Base-by-base conservation (phyloP, 2,329 filamentous ascomycete genomes). In the Sclerotinia nivalis region DNA sequence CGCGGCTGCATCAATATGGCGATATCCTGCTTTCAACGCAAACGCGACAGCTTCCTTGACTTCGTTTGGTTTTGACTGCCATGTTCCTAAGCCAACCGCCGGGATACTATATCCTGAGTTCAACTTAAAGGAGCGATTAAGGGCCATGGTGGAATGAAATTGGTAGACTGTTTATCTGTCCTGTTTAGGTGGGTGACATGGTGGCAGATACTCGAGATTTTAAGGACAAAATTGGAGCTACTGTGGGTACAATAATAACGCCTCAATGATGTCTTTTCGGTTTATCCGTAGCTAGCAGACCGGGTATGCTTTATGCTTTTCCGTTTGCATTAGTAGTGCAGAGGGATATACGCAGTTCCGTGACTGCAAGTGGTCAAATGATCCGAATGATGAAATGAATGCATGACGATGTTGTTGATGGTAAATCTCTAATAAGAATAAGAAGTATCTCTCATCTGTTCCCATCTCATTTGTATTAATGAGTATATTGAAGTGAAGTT, bases 1-100 rank as follows among this genome's bases (percentile, higher is more conserved):
- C 82, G 90, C 92, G 5, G 91, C 89, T 71, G 66, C 70, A 72
- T 87, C 85, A 72, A 87, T 83, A 76, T 86, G 84, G 18, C 82
- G 80, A 76, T 86, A 87, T 20, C 85, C 85, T 43, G 79, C 75
- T 60, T 83, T 80, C 34, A 85, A 74, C 9, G 80, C 80, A 71
- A 78, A 76, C 1, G 73, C 75, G 40, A 81, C 79, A 49, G 80
- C 79, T 73, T 79, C 76, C 66, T 74, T 74, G 60, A 81, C 80
- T 68, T 81, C 80, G 71, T 83, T 82, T 72, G 81, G 78, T 58
- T 80, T 79, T 74, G 75, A 73, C 60, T 83, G 81, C 91, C 83
- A 84, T 60, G 82, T 82, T n/a, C 72, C 83, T 37, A 84, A 79
- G 59, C 81, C 82, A 45, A 84, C 77, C 71, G 81, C 74, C 58